phyloP scores from a whole-genome alignment of 768 basidiomycete species.

The Paxillus rubicundulus region DNA sequence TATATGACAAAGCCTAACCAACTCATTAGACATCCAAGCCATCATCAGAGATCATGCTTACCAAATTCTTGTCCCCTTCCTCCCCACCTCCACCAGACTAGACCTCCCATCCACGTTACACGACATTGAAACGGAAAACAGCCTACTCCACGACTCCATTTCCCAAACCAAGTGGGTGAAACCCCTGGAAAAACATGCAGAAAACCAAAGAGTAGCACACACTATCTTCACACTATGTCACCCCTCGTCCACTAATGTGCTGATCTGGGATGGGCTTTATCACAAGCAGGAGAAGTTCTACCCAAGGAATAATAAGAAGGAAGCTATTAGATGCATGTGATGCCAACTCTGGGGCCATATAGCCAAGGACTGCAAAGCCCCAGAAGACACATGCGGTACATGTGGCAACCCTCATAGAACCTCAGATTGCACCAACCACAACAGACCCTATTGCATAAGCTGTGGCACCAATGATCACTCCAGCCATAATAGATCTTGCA shows the following conservation, averaged over 20 bases:
- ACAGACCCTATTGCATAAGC: not conserved
- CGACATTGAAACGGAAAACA: slow-evolving; percentile 15
- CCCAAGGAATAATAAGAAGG: slow-evolving; percentile 8
- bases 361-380: not conserved
- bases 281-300: slow-evolving; percentile 12
- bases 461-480: not conserved
- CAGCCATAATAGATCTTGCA: slow-evolving; percentile 9
- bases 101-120: not conserved
- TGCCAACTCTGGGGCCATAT: slow-evolving; percentile 6
- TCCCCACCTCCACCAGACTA: slow-evolving; percentile 19
- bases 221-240: slow-evolving; percentile 19
- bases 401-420: not conserved
- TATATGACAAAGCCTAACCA: slow-evolving; percentile 6
- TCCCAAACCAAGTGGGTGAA: slow-evolving; percentile 27
- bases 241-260: slow-evolving; percentile 21
- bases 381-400: not conserved
- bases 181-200: slow-evolving; percentile 5
- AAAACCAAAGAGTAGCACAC: slow-evolving; percentile 22
- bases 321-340: not conserved
- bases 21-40: not conserved
- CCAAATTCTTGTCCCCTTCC: slow-evolving; percentile 17
- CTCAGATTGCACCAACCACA: not conserved
- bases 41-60: not conserved
- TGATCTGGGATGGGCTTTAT: slow-evolving; percentile 18
- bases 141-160: slow-evolving; percentile 4